Percentiles rank a stretch among this genome's conserved stretches.
These are phyloP conservation scores for Trichophaea hybrida DNA, from an alignment of 2,329 filamentous ascomycete species.

Conservation along the genomic window DNA sequence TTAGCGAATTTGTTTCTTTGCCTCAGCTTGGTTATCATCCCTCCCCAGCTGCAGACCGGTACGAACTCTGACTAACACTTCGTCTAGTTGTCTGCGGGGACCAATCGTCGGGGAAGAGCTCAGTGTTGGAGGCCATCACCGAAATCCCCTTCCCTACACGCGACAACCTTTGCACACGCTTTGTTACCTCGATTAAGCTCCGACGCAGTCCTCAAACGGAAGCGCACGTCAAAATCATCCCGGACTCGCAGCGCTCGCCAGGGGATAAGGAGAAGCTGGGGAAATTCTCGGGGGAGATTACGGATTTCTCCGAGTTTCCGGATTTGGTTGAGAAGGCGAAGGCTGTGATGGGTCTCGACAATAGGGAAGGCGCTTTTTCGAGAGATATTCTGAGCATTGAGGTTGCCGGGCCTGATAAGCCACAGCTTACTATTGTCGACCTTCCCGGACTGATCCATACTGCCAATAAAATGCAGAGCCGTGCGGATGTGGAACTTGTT, in stretches of 20 bases:
- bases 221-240: slow-evolving; percentile 31
- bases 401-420: slow-evolving; percentile 22
- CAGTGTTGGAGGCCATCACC: slow-evolving; percentile 26
- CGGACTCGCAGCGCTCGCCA: slow-evolving; percentile 28
- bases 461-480: slow-evolving; percentile 21
- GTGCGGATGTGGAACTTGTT: slow-evolving; percentile 22
- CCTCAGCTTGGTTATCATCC: slow-evolving; percentile 32
- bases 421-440: slow-evolving; percentile 26
- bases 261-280: slow-evolving; percentile 26
- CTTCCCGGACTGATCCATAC: slow-evolving; percentile 26
- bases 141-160: slow-evolving; percentile 24
- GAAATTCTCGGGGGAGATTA: slow-evolving; percentile 27
- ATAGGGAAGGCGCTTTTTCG: slow-evolving; percentile 18
- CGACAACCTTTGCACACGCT: slow-evolving; percentile 25
- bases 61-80: background rate
- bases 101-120: slow-evolving; percentile 25
- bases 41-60: background rate
- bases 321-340: slow-evolving; percentile 34
- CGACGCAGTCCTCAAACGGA: slow-evolving; percentile 16
- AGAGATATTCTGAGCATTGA: slow-evolving; percentile 25
- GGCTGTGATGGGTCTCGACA: slow-evolving; percentile 23
- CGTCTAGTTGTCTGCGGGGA: slow-evolving; percentile 23
- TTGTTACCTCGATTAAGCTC: slow-evolving; percentile 26
- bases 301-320: slow-evolving; percentile 29
- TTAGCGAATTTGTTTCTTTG: slow-evolving; percentile 33